Evolutionary conservation across 768 basidiomycete genomes (phyloP).

Genomic region (Psilocybe sp.): DNA sequence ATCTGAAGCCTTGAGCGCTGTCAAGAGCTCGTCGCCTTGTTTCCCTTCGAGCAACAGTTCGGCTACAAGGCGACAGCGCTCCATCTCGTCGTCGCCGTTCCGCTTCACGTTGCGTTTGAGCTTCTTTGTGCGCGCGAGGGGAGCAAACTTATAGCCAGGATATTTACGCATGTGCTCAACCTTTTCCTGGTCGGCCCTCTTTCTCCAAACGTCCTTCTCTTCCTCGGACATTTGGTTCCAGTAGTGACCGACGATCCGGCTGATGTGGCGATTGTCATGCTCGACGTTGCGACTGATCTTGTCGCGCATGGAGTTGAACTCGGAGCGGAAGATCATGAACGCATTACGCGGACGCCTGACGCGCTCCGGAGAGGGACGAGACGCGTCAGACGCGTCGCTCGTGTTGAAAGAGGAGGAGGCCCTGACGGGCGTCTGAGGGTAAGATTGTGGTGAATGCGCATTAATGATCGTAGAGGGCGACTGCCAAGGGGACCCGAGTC

Average conservation of each 20-base stretch:
- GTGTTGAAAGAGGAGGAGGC: too few relatives aligned
- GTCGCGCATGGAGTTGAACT: slow-evolving; percentile 47
- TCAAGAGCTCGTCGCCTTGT: slow-evolving; percentile 43
- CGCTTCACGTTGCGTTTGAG: slow-evolving; percentile 52
- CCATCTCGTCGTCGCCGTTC: slow-evolving; percentile 44
- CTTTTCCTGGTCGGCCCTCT: slow-evolving; percentile 51
- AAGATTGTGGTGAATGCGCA: too few relatives aligned
- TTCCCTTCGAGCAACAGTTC: slow-evolving; percentile 50
- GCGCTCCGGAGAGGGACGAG: slow-evolving; percentile 31
- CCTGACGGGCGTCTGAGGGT: neutral
- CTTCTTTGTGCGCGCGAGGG: slow-evolving; percentile 39
- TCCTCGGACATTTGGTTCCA: slow-evolving; percentile 52
- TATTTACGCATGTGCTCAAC: slow-evolving; percentile 42
- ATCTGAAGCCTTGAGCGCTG: slow-evolving; percentile 29
- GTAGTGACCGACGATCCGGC: slow-evolving; percentile 50
- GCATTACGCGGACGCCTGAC: slow-evolving; percentile 82
- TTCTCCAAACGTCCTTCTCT: slow-evolving; percentile 50
- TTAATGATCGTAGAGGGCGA: too few relatives aligned
- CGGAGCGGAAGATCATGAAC: slow-evolving; percentile 72
- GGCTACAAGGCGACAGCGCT: slow-evolving; percentile 49
- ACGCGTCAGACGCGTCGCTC: neutral
- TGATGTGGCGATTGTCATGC: slow-evolving; percentile 56
- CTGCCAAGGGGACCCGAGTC: too few relatives aligned
- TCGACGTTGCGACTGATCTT: slow-evolving; percentile 48
- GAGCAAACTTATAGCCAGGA: slow-evolving; percentile 55